Evolutionary conservation across 148 eudicot genomes (phyloP), one percentile per base, ranked within the genome.

Genomic region (Oxyria digyna): DNA sequence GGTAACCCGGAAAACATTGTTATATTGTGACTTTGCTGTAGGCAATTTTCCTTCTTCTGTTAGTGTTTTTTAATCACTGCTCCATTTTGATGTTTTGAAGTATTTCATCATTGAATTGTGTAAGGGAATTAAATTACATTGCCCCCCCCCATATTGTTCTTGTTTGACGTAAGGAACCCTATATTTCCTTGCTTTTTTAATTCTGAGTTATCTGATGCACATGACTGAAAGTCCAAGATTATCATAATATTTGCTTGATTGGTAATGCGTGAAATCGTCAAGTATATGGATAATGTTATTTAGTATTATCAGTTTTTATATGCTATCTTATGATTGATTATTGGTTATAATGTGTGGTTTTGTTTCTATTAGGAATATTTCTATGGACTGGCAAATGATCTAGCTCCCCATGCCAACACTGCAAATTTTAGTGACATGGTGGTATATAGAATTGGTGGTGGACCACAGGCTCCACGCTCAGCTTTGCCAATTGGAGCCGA

Each of bases 401-500:
- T 94, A 24, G 85, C 95, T 31, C 96, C 98, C 5, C 98, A 94
- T 83, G 86, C 97, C 35, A 94, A 85, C 73, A 62, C 80, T 24
- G 87, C 80, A 49, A 88, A 70, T 79, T 94, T 90, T 77, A 80
- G 81, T 73, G 97, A 94, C 67, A 73, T 90, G 73, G 80, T 78
- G 29, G 78, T 94, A 50, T 94, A 78, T 52, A 85, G 82, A 71
- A 76, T 90, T 74, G 98, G 98, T 32, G 97, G 98, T 72, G 98
- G 98, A 18, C 97, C 97, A 40, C 96, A 83, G 78, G 98, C 98
- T 46, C 98, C 98, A 69, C 90, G 95, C 31, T 94, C 97, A 40
- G 98, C 98, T 81, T 75, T 94, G 75, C 98, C 98, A 14, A 88
- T 84, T 74, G 98, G 98, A 41, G 98, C 98, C 31, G 89, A 90